Conservation (phyloP, 257 asterid genomes). For the Lycium ferocissimum region DNA sequence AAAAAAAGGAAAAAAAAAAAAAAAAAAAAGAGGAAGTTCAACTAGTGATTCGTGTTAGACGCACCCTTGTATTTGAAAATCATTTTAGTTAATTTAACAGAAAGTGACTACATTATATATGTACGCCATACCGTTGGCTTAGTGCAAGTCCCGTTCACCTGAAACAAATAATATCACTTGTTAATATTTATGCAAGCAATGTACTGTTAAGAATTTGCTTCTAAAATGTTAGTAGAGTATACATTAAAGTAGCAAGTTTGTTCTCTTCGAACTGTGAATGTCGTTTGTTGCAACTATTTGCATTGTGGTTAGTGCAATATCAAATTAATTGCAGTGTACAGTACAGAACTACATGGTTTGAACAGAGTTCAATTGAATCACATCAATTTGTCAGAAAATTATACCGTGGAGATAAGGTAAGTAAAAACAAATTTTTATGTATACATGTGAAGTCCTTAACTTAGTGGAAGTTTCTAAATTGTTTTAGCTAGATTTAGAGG, state of each 20-base stretch:
- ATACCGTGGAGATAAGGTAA: too few relatives aligned
- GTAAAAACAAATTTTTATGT: too few relatives aligned
- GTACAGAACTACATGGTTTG: not conserved
- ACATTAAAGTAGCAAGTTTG: not conserved
- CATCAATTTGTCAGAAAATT: too few relatives aligned
- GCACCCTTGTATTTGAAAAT: not conserved
- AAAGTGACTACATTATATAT: slow-evolving; percentile 13
- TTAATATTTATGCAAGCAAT: not conserved
- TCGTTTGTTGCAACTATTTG: not conserved
- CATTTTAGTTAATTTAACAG: not conserved
- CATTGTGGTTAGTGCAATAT: not conserved
- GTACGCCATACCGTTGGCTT: slow-evolving; percentile 35
- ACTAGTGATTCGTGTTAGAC: not conserved
- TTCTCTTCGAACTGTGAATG: not conserved
- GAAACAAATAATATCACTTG: slow-evolving; percentile 20
- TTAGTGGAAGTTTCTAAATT: not conserved
- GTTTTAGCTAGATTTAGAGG: not conserved
- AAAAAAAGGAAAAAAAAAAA: too few relatives aligned
- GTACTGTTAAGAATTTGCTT: too few relatives aligned
- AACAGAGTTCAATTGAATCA: not conserved
- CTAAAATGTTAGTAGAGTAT: too few relatives aligned
- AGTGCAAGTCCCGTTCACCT: slow-evolving; percentile 32
- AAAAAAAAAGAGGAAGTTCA: not conserved
- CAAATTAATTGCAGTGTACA: too few relatives aligned
- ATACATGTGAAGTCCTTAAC: too few relatives aligned